These are phyloP conservation scores for Phytophthora sp. DNA, from an alignment of 352 stramenopile genomes.

Conservation along the genomic window DNA sequence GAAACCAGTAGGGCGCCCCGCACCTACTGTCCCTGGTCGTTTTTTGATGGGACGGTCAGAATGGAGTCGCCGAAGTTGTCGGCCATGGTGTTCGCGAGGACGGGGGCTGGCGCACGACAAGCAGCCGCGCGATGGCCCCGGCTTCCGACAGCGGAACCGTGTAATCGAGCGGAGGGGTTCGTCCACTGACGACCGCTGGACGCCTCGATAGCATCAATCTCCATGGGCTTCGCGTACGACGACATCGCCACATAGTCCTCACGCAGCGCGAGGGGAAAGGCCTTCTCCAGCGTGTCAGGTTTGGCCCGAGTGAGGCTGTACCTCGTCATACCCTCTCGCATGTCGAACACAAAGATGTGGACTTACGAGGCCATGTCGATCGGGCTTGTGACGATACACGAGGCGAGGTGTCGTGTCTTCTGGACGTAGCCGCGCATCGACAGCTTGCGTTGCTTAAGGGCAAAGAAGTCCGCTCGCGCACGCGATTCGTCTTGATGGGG, in stretches of 20 bases:
- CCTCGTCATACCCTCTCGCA: constrained; percentile 14
- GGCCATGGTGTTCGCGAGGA: too few relatives aligned
- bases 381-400: constrained; percentile 2
- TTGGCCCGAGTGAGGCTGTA: constrained; percentile 3
- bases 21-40: too few relatives aligned
- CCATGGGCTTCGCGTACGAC: constrained; percentile 1
- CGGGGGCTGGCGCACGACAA: neutral
- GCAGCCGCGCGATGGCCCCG: neutral
- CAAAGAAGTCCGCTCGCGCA: neutral
- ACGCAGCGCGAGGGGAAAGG: constrained; percentile 13
- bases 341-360: constrained; percentile 23
- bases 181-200: too few relatives aligned
- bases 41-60: neutral
- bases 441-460: neutral
- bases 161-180: too few relatives aligned
- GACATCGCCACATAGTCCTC: constrained; percentile 19
- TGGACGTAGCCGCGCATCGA: neutral
- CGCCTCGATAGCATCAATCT: constrained; percentile 7
- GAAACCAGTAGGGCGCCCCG: too few relatives aligned
- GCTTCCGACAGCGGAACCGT: neutral
- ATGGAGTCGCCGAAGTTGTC: too few relatives aligned
- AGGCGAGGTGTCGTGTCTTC: neutral
- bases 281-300: constrained; percentile 14
- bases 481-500: neutral
- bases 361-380: constrained; percentile 20